Evolutionary conservation across 768 basidiomycete genomes (phyloP).

Genomic region (Amanita rubescens): DNA sequence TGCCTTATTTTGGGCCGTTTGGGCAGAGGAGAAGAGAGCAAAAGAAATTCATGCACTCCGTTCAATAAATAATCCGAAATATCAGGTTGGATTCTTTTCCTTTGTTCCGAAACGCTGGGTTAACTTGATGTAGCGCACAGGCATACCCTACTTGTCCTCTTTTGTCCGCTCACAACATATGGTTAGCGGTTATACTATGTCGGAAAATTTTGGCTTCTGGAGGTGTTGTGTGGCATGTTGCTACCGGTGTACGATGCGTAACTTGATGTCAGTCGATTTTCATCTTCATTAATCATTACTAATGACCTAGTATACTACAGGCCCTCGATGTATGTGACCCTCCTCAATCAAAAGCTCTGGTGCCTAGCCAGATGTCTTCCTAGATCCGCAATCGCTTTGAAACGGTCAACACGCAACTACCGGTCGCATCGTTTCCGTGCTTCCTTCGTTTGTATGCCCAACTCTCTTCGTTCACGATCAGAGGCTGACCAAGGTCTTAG

Average conservation of each 20-base stretch:
- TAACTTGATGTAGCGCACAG: conserved; percentile 30
- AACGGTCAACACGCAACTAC: conserved; percentile 89
- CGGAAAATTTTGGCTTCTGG: conserved; percentile 96
- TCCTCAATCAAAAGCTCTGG: conserved; percentile 96
- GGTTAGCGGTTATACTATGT: conserved; percentile 81
- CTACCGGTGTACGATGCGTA: conserved; percentile 97
- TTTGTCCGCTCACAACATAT: background rate
- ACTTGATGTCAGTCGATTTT: conserved; percentile 13
- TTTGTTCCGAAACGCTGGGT: background rate
- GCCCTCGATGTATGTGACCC: conserved; percentile 97
- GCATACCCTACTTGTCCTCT: conserved; percentile 29
- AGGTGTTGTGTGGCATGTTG: conserved; percentile 89
- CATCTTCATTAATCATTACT: too few relatives aligned
- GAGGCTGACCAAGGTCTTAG: conserved; percentile 25
- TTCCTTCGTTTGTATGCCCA: conserved; percentile 89
- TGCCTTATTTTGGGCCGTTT: too few relatives aligned
- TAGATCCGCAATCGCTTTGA: conserved; percentile 89
- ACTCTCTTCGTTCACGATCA: background rate
- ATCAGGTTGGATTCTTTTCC: conserved; percentile 55
- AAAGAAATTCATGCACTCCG: too few relatives aligned
- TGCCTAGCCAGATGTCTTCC: conserved; percentile 83
- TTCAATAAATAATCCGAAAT: conserved; percentile 92
- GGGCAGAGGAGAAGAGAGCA: too few relatives aligned
- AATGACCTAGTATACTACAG: conserved; percentile 29
- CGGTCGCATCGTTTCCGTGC: conserved; percentile 96